These are phyloP conservation scores for Alisma plantagoaquatica DNA, from an alignment of 106 monocot genomes.

Conservation along the genomic window DNA sequence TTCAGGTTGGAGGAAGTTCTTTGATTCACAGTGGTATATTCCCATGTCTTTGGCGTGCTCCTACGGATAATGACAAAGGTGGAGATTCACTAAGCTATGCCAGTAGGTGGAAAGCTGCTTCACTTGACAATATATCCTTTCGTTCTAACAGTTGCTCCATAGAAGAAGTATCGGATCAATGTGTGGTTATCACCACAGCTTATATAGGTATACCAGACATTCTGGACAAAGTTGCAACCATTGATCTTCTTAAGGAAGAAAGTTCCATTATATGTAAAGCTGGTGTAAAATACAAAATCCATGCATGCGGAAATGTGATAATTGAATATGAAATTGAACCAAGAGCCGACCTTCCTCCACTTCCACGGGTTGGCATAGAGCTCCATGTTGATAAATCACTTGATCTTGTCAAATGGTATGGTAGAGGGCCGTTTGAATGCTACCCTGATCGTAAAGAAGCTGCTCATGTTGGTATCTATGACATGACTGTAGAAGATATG, in stretches of 20 bases:
- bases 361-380: slow-evolving; percentile 79
- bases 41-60: slow-evolving; percentile 92
- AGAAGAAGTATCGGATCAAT: slow-evolving; percentile 33
- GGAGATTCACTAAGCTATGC: slow-evolving; percentile 51
- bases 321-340: slow-evolving; percentile 54
- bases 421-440: slow-evolving; percentile 94
- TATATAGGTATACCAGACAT: slow-evolving; percentile 25
- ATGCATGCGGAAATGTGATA: slow-evolving; percentile 67
- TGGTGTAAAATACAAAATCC: slow-evolving; percentile 39
- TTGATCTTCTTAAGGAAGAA: neutral
- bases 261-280: slow-evolving; percentile 23
- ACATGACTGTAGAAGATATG: slow-evolving; percentile 54
- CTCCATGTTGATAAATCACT: slow-evolving; percentile 50
- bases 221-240: neutral
- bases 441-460: slow-evolving; percentile 94
- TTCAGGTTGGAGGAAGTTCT: slow-evolving; percentile 46
- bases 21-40: slow-evolving; percentile 42
- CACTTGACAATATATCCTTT: slow-evolving; percentile 44
- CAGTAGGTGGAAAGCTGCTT: slow-evolving; percentile 47
- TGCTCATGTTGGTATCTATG: slow-evolving; percentile 70
- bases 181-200: slow-evolving; percentile 31
- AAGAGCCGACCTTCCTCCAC: slow-evolving; percentile 61
- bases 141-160: slow-evolving; percentile 31
- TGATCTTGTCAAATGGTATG: slow-evolving; percentile 70
- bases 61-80: slow-evolving; percentile 95